Evolutionary conservation across 768 basidiomycete genomes (phyloP), one percentile per base, ranked within the genome.

Genomic region (Leccinum fibrillosum): DNA sequence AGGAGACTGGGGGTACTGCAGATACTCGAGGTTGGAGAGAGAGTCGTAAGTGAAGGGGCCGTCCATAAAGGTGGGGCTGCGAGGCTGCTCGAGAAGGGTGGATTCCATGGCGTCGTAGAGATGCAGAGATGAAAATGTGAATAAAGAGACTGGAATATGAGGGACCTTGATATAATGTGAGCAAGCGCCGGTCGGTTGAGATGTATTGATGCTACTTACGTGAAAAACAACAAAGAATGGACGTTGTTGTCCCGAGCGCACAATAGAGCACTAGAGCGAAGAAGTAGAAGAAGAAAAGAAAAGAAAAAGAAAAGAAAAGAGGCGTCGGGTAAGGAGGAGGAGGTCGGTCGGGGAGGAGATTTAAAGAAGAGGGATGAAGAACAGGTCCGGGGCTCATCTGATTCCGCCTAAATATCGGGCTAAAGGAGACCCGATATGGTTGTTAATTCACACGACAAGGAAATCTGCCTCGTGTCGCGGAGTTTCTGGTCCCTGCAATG

Each of bases 1-100:
- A 45, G 79, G 76, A 10, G 85, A 80, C 63, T 85, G 81, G 35
- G 86, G 86, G 72, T 87, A 88, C 74, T 86, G 85, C 64, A 90
- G 82, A 71, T 89, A 90, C 62, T 80, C 78, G 54, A 79, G 75
- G 60, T 76, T 74, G 28, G 74, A 71, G 54, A 78, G 71, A 26
- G 77, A 64, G 69, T 82, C 80, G 66, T 80, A 82, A 57, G 75
- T 64, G 69, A 77, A 78, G 56, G 79, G 64, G 53, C 75, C 65
- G 62, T 82, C 80, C 71, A 81, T 78, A 72, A 82, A 80, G 72
- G 75, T 76, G 68, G 78, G 73, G 73, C 77, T 72, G 73, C 79
- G 78, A 56, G 76, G 74, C 75, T 78, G 77, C 72, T 80, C 79
- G 74, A 80, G 78, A 61, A 78, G 75, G 50, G 77, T 79, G 49